phyloP scores from a whole-genome alignment of 352 stramenopile species.

The Globisporangium nunn region DNA sequence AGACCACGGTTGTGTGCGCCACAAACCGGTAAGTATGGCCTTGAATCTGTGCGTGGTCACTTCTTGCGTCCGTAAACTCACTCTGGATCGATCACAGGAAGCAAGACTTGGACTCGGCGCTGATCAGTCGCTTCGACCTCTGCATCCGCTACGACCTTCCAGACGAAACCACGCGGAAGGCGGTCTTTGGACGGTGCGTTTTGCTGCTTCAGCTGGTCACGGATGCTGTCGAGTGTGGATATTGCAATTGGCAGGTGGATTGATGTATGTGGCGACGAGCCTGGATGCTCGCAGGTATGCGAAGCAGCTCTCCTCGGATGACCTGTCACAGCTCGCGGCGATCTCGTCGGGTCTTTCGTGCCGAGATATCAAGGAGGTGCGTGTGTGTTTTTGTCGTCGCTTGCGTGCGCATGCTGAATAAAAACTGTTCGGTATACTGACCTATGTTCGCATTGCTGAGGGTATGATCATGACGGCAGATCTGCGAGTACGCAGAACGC shows the following conservation, averaged over 20 bases:
- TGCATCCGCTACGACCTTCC: conserved; percentile 90
- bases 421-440: neutral
- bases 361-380: conserved; percentile 92
- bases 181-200: conserved; percentile 82
- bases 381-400: neutral
- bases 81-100: conserved; percentile 42
- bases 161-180: conserved; percentile 67
- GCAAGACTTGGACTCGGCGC: conserved; percentile 88
- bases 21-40: conserved; percentile 68
- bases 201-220: neutral
- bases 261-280: neutral
- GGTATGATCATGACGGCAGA: conserved; percentile 21
- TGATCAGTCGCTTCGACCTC: conserved; percentile 92
- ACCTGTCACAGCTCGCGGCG: conserved; percentile 70
- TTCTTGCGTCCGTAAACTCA: neutral
- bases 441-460: no score
- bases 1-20: conserved; percentile 90
- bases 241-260: neutral
- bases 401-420: neutral
- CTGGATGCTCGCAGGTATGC: conserved; percentile 49
- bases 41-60: neutral
- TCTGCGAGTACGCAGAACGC: conserved; percentile 90
- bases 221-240: neutral
- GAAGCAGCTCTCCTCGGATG: conserved; percentile 78
- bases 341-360: conserved; percentile 86